Evolutionary conservation across 176 grass and related monocot species (phyloP), one percentile per base, ranked within the genome.

Genomic region (Eleusine indica): DNA sequence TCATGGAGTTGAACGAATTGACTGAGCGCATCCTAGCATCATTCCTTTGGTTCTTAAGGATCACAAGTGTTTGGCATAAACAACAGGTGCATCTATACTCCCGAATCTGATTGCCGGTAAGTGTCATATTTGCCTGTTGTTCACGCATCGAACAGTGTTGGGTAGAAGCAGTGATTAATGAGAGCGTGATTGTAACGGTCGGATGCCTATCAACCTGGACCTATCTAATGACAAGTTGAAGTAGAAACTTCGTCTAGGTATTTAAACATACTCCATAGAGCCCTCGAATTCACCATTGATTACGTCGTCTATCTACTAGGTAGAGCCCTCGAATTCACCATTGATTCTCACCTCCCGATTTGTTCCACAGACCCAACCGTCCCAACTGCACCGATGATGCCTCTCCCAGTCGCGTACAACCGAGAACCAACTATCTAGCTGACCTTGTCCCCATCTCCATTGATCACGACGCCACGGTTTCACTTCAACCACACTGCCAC

Each of bases 381-480:
- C 30, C 49, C 51, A 75, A 75, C 73, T 35, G 49, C 12, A 13
- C 19, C 49, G 7, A 4, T 74, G 7, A 4, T 54, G 25, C 9
- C 71, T 9, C 14, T 46, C 8, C 73, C 49, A 6, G 1, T 75
- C 17, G 39, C 73, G 73, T 56, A 5, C 49, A 38, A 75, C 25
- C 25, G 25, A 25, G 25, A 25, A 25, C 51, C 73, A 75, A 13
- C 40, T 48, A 28, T 6, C 16, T 42, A 2, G 13, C 77, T 37
- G 43, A 66, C 25, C 25, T 0, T 64, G 9, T 28, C 25, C 61
- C 61, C 22, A 64, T 47, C 61, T 25, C 49, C 46, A 69, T 69
- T 80, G 78, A 80, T 80, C 9, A 64, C 10, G 25, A 21, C 25
- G 7, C 32, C 75, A 77, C 56, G 38, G 29, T 61, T n/a, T 19